These are phyloP conservation scores for Rhodotorula babjevae DNA, from an alignment of 768 basidiomycete species.

Conservation along the genomic window DNA sequence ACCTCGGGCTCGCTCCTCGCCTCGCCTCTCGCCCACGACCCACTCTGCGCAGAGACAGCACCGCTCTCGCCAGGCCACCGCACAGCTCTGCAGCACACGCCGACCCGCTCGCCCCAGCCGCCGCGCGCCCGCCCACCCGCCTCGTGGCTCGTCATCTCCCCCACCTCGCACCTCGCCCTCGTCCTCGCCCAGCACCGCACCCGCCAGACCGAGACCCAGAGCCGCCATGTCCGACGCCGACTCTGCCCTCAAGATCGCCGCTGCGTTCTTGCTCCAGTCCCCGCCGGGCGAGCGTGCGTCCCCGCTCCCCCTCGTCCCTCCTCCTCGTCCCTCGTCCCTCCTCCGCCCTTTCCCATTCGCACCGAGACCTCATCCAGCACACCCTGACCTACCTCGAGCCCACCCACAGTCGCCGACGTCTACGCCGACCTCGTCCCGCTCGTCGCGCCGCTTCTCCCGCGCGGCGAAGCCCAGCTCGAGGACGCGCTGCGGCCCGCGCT, in stretches of 20 bases:
- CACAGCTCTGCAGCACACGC: neutral
- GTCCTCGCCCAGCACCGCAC: neutral
- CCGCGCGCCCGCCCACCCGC: neutral
- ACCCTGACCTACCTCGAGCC: neutral
- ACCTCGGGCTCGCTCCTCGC: no score
- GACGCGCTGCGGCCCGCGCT: slow-evolving; percentile 71
- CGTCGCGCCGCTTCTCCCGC: slow-evolving; percentile 57
- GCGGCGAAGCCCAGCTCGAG: slow-evolving; percentile 77
- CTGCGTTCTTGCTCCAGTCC: slow-evolving; percentile 24
- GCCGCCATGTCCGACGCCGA: neutral
- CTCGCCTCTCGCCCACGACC: no score
- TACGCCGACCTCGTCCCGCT: slow-evolving; percentile 64
- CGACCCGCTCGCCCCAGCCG: neutral
- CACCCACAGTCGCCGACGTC: slow-evolving; percentile 32
- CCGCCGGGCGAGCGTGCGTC: slow-evolving; percentile 32
- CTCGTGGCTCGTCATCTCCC: neutral
- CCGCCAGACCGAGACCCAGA: neutral
- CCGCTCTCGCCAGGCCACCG: no score
- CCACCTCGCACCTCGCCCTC: neutral
- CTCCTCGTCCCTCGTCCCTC: neutral
- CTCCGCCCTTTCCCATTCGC: no score
- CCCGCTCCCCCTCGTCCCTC: neutral
- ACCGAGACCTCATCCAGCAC: no score
- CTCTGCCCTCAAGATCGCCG: neutral
- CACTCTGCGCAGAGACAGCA: no score